Evolutionary conservation across 169 alveolate genomes (phyloP).

Genomic region (Sarcocystis neurona): DNA sequence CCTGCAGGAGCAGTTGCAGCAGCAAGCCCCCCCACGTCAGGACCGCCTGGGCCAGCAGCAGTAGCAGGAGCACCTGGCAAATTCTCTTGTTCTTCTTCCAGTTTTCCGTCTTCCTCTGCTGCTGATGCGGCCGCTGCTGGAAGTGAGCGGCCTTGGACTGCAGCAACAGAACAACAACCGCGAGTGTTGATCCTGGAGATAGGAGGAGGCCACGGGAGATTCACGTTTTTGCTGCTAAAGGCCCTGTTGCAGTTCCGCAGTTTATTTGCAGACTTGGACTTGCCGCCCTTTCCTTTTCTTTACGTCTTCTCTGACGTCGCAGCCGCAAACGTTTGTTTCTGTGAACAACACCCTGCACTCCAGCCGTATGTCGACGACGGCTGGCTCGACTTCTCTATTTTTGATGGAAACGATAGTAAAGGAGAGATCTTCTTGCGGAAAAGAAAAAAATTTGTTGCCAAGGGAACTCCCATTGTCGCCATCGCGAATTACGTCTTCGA

Average conservation of each 20-base stretch:
- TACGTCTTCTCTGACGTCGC: slow-evolving; percentile 82
- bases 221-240: slow-evolving; percentile 76
- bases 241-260: slow-evolving; percentile 75
- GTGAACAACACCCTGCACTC: slow-evolving; percentile 72
- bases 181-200: slow-evolving; percentile 76
- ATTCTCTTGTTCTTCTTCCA: too few species aligned
- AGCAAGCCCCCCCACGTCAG: too few species aligned
- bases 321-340: slow-evolving; percentile 74
- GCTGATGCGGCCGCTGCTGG: too few species aligned
- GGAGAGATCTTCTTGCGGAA: slow-evolving; percentile 67
- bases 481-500: slow-evolving; percentile 81
- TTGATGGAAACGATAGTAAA: slow-evolving; percentile 78
- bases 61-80: too few species aligned
- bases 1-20: too few species aligned
- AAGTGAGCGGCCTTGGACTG: too few species aligned
- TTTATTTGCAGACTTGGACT: slow-evolving; percentile 70
- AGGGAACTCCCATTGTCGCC: slow-evolving; percentile 74
- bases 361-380: slow-evolving; percentile 65
- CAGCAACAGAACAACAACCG: slow-evolving; percentile 63
- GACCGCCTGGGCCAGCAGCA: too few species aligned
- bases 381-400: slow-evolving; percentile 82
- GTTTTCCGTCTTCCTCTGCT: too few species aligned
- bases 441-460: slow-evolving; percentile 68
- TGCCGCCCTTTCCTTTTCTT: slow-evolving; percentile 79
- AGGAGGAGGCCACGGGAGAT: slow-evolving; percentile 84